Percentiles rank a stretch among this genome's conserved stretches.
Evolutionary conservation across 2,329 filamentous ascomycete species (phyloP).

Genomic region (Didymellaceae sp.): DNA sequence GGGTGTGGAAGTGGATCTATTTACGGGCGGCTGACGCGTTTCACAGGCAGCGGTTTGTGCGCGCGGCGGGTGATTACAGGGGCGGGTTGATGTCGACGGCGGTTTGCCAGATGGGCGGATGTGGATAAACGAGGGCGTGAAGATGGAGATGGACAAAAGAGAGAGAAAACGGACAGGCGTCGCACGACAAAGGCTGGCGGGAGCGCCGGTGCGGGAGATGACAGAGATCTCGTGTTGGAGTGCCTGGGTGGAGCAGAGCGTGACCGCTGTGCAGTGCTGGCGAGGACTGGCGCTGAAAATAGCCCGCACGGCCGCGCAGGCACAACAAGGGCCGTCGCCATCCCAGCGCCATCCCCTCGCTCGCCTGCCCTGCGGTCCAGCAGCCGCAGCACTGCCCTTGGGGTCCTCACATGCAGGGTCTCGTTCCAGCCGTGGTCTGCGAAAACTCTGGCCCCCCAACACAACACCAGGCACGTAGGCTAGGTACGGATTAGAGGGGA

Average conservation of each 20-base stretch:
- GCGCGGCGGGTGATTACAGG: neutral
- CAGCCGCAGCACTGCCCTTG: neutral
- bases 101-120: conserved; percentile 12
- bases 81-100: conserved; percentile 4
- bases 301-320: neutral
- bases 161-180: conserved; percentile 6
- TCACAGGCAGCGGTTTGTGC: conserved; percentile 1
- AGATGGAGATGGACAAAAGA: conserved; percentile 14
- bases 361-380: too few relatives aligned
- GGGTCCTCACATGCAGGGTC: neutral
- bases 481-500: neutral
- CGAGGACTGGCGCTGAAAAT: conserved; percentile 5
- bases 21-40: conserved; percentile 32
- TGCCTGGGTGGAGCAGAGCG: conserved; percentile 1
- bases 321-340: neutral
- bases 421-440: neutral
- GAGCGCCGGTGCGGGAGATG: conserved; percentile 17
- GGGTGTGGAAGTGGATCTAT: conserved; percentile 15
- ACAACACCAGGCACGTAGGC: neutral
- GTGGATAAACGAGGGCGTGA: conserved; percentile 20
- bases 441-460: conserved; percentile 3
- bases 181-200: conserved; percentile 15
- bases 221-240: conserved; percentile 7
- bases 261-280: conserved; percentile 1
- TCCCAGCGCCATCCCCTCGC: too few relatives aligned